A percentile compares a stretch with the other conserved stretches of the same genome.
These are phyloP conservation scores for Colletotrichum paranaense DNA, from an alignment of 2,329 filamentous ascomycete genomes.

Conservation along the genomic window DNA sequence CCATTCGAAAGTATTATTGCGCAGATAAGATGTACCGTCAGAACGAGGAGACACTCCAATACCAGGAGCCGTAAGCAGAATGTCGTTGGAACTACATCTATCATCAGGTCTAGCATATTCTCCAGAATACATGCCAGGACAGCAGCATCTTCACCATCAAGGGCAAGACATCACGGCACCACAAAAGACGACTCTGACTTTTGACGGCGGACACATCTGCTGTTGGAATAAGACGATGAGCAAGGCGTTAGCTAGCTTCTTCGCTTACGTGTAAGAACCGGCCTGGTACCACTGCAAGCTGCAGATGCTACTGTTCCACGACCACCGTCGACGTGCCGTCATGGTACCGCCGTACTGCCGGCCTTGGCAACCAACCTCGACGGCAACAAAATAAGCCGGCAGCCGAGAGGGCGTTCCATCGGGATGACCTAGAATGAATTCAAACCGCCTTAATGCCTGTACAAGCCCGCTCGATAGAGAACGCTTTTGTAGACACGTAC, in stretches of 20 bases:
- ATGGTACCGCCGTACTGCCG: not conserved
- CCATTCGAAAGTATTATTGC: fast-evolving
- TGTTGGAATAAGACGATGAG: not conserved
- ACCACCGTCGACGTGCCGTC: not conserved
- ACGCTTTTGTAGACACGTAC: not conserved
- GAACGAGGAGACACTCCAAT: not conserved
- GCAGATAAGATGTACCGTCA: not conserved
- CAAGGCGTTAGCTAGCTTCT: too few relatives aligned
- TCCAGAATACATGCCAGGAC: not conserved
- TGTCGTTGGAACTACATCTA: not conserved
- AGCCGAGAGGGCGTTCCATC: not conserved
- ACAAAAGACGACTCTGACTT: not conserved
- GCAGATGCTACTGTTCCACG: not conserved
- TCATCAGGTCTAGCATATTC: not conserved
- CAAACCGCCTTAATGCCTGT: not conserved
- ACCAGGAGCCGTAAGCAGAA: not conserved
- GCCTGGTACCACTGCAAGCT: not conserved
- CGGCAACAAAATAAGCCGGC: not conserved
- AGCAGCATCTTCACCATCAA: not conserved
- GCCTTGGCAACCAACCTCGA: too few relatives aligned
- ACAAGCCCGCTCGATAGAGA: not conserved
- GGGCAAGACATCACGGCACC: not conserved
- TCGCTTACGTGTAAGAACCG: too few relatives aligned
- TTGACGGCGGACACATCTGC: not conserved
- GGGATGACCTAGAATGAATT: not conserved